phyloP scores from a whole-genome alignment of 108 stramenopile species.

The Nitzschia palea region DNA sequence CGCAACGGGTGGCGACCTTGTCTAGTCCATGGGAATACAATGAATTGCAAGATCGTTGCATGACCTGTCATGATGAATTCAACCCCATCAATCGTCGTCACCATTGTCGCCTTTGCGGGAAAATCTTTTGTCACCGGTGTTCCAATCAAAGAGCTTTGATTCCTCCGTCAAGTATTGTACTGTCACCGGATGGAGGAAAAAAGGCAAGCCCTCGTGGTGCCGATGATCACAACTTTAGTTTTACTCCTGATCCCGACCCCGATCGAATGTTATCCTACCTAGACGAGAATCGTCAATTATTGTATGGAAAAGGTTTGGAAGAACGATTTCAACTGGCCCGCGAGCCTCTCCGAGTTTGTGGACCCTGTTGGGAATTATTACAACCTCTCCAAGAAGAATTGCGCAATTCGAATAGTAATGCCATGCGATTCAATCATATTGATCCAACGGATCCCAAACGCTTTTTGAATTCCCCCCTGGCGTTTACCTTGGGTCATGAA shows the following conservation, averaged over 20 bases:
- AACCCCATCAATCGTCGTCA: slow-evolving; percentile 74
- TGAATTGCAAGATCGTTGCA: slow-evolving; percentile 39
- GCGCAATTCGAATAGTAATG: slow-evolving; percentile 65
- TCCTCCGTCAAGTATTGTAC: slow-evolving; percentile 70
- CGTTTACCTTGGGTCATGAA: slow-evolving; percentile 90
- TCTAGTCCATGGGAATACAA: slow-evolving; percentile 82
- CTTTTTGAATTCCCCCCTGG: slow-evolving; percentile 77
- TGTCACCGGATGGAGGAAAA: slow-evolving; percentile 48
- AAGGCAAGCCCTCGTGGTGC: slow-evolving; percentile 32
- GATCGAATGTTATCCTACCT: slow-evolving; percentile 66
- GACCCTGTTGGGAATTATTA: slow-evolving; percentile 50
- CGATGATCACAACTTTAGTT: slow-evolving; percentile 9
- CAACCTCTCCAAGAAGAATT: slow-evolving; percentile 72
- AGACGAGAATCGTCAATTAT: slow-evolving; percentile 42
- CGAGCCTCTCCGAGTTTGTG: slow-evolving; percentile 60
- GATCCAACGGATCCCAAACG: slow-evolving; percentile 68
- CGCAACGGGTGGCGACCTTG: slow-evolving; percentile 38
- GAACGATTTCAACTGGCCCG: slow-evolving; percentile 28
- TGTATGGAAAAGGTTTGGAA: slow-evolving; percentile 77
- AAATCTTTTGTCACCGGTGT: slow-evolving; percentile 80
- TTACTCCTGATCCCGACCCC: slow-evolving; percentile 58
- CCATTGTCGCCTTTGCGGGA: slow-evolving; percentile 88
- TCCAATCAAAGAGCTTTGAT: slow-evolving; percentile 58
- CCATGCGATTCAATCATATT: slow-evolving; percentile 83
- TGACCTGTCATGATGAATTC: slow-evolving; percentile 54